Evolutionary conservation across 139 green algal species (phyloP).

Genomic region (Picochlorum costavermella): DNA sequence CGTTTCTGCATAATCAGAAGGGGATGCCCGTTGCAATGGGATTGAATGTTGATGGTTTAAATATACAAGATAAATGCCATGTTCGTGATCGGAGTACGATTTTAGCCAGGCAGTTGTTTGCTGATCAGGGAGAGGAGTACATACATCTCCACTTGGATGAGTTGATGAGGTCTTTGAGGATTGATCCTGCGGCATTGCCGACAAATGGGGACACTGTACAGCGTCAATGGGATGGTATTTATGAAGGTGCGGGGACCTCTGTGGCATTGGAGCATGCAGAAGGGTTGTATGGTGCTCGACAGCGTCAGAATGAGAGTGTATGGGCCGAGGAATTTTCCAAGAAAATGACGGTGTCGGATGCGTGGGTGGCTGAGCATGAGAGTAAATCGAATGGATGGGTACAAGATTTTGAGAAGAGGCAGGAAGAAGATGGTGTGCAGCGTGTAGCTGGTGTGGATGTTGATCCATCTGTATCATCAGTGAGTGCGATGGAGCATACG

Average conservation of each 20-base stretch:
- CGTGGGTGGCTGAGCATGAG: constrained; percentile 7
- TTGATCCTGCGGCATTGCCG: constrained; percentile 53
- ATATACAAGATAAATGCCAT: constrained; percentile 34
- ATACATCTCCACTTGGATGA: constrained; percentile 59
- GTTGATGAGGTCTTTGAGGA: constrained; percentile 60
- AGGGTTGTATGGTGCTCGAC: constrained; percentile 24
- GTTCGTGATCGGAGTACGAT: constrained; percentile 72
- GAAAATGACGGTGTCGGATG: background rate
- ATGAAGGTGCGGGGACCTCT: background rate
- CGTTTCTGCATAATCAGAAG: constrained; percentile 45
- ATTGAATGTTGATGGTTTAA: background rate
- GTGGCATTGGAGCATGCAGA: constrained; percentile 1
- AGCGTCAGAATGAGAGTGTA: background rate
- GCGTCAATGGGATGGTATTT: constrained; percentile 34
- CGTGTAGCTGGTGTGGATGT: background rate
- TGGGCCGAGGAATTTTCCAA: constrained; percentile 30
- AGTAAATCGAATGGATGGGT: constrained; percentile 20
- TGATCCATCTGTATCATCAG: background rate
- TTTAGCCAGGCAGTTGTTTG: constrained; percentile 73
- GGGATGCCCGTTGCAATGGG: constrained; percentile 31
- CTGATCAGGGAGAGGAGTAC: constrained; percentile 44
- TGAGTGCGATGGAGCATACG: constrained; percentile 35
- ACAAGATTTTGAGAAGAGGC: constrained; percentile 26
- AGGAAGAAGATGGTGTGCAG: constrained; percentile 10
- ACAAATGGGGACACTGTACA: constrained; percentile 8